These are phyloP conservation scores for Hypoxylon sp. DNA, from an alignment of 2,329 filamentous ascomycete genomes.

Conservation along the genomic window DNA sequence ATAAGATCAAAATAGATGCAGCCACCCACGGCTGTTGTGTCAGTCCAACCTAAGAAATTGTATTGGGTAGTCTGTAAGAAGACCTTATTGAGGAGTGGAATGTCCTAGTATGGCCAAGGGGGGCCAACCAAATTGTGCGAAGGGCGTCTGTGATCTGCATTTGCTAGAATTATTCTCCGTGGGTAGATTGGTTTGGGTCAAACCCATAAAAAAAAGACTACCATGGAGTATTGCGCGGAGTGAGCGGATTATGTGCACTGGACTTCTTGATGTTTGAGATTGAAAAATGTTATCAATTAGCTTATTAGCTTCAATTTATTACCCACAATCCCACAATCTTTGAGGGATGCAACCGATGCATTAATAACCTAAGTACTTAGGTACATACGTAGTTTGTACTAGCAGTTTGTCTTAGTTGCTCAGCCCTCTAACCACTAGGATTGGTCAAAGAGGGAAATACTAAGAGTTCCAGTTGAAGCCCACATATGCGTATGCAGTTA, in stretches of 20 bases:
- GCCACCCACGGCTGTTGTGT: conserved; percentile 34
- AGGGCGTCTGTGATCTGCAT: conserved; percentile 35
- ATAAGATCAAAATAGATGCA: conserved; percentile 31
- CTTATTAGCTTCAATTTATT: conserved; percentile 13
- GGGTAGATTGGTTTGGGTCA: conserved; percentile 3
- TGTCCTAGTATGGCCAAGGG: conserved; percentile 1
- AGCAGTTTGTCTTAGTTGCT: conserved; percentile 12
- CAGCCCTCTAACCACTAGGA: conserved; percentile 8
- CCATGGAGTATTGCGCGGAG: conserved; percentile 22
- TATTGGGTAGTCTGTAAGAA: conserved; percentile 9
- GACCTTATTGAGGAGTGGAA: conserved; percentile 19
- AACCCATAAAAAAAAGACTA: conserved; percentile 26
- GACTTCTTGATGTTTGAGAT: conserved; percentile 35
- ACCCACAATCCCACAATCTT: conserved; percentile 39
- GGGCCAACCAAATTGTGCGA: conserved; percentile 20
- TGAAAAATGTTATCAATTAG: conserved; percentile 34
- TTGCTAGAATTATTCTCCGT: conserved; percentile 24
- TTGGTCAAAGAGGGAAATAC: conserved; percentile 6
- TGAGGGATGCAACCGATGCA: conserved; percentile 36
- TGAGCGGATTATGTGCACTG: conserved; percentile 39
- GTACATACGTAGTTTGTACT: background rate
- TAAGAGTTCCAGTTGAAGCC: conserved; percentile 5
- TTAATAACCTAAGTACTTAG: conserved; percentile 7
- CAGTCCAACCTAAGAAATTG: conserved; percentile 3
- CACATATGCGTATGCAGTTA: conserved; percentile 11